Percentiles rank a stretch among this genome's conserved stretches.
phyloP scores from a whole-genome alignment of 1,284 basidiomycete species.

The Leccinum pachyderme region DNA sequence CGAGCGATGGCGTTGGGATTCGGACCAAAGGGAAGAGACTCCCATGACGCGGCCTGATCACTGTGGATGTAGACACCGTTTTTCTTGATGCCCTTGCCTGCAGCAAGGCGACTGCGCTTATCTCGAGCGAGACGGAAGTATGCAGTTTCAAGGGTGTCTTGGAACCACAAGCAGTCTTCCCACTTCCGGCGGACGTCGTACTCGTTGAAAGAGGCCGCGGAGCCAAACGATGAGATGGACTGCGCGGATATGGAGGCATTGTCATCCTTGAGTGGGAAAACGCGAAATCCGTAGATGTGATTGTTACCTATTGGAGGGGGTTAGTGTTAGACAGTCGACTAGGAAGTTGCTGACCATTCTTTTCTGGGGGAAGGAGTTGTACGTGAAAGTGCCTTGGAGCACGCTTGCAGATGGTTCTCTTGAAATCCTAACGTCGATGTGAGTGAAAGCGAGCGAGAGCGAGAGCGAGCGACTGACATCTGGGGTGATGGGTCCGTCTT shows the following conservation, averaged over 20 bases:
- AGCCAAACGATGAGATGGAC: conserved; percentile 20
- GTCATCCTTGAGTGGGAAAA: conserved; percentile 47
- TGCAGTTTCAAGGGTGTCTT: conserved; percentile 63
- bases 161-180: conserved; percentile 78
- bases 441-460: neutral
- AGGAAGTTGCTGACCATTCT: conserved; percentile 48
- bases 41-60: conserved; percentile 74
- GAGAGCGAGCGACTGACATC: conserved; percentile 22
- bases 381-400: conserved; percentile 61
- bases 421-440: conserved; percentile 40
- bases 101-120: conserved; percentile 59
- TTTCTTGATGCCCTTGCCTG: conserved; percentile 74
- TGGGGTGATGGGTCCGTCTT: conserved; percentile 14
- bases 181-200: conserved; percentile 76
- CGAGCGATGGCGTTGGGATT: conserved; percentile 65
- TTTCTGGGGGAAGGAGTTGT: conserved; percentile 53
- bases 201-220: conserved; percentile 37
- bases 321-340: neutral
- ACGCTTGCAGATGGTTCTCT: conserved; percentile 57
- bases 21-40: conserved; percentile 81
- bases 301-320: conserved; percentile 44
- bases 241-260: conserved; percentile 40
- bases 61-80: conserved; percentile 65
- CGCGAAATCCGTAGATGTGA: conserved; percentile 60
- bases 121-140: conserved; percentile 60